A percentile compares a stretch with the other conserved stretches of the same genome.
These are phyloP conservation scores for Penicillium glabrum DNA, from an alignment of 2,329 filamentous ascomycete species.

Conservation along the genomic window DNA sequence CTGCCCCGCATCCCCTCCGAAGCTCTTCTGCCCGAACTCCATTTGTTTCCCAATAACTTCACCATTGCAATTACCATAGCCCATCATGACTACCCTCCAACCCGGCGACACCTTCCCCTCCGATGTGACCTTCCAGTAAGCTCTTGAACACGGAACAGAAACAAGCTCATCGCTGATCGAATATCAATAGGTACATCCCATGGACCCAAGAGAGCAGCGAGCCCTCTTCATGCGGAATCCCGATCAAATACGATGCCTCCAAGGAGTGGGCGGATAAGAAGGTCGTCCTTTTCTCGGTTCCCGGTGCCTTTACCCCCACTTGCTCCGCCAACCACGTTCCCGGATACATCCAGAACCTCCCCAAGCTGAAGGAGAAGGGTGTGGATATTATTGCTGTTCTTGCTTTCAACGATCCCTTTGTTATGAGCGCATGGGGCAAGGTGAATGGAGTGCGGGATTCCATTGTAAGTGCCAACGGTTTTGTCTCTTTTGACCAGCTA, in stretches of 20 bases:
- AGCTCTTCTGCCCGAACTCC: not conserved
- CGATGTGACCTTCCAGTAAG: constrained; percentile 72
- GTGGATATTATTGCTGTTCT: constrained; percentile 78
- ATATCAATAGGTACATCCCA: constrained; percentile 65
- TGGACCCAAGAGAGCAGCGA: constrained; percentile 68
- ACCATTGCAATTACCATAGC: not conserved
- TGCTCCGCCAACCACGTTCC: constrained; percentile 79
- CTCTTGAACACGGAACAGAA: not conserved
- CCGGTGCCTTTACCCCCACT: constrained; percentile 80
- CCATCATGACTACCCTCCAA: constrained; percentile 64
- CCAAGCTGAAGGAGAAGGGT: constrained; percentile 71
- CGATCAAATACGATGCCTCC: constrained; percentile 75
- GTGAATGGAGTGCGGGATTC: constrained; percentile 74
- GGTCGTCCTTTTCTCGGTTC: constrained; percentile 70
- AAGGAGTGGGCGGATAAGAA: constrained; percentile 73
- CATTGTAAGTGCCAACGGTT: constrained; percentile 45
- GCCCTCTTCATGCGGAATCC: constrained; percentile 75
- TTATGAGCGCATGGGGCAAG: constrained; percentile 88
- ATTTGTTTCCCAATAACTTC: not conserved
- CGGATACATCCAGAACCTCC: constrained; percentile 70
- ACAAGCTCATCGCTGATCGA: not conserved
- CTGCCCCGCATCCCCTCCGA: not conserved
- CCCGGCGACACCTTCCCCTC: constrained; percentile 79
- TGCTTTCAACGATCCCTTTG: constrained; percentile 77
- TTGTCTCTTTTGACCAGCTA: not conserved